These are phyloP conservation scores for Ceratocystis lukuohia DNA, from an alignment of 2,329 filamentous ascomycete genomes.

Conservation along the genomic window DNA sequence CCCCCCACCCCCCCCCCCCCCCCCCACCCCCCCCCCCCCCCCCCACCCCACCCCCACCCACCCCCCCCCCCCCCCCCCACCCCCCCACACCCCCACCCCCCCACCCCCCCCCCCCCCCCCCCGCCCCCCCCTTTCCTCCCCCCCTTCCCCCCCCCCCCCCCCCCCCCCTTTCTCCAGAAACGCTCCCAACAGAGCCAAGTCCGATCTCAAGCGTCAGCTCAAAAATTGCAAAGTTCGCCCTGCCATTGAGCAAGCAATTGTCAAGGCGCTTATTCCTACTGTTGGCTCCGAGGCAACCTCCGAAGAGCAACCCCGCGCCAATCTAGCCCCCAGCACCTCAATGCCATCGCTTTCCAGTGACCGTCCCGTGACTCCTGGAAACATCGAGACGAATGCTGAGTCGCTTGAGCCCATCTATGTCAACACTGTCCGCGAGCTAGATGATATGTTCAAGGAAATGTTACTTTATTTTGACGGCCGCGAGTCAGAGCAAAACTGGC, in stretches of 20 bases:
- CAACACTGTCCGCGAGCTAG: constrained; percentile 74
- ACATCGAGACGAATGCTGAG: constrained; percentile 52
- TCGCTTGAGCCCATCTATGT: constrained; percentile 69
- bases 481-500: constrained; percentile 85
- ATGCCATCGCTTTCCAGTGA: constrained; percentile 32
- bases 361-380: constrained; percentile 43
- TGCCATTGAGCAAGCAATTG: constrained; percentile 70
- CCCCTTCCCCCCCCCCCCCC: too few relatives aligned
- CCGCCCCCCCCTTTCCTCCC: too few relatives aligned
- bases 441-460: constrained; percentile 77
- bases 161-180: constrained; percentile 34
- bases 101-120: too few relatives aligned
- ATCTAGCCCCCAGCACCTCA: constrained; percentile 32
- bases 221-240: constrained; percentile 74
- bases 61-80: too few relatives aligned
- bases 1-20: too few relatives aligned
- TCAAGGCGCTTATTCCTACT: constrained; percentile 54
- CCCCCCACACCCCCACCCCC: too few relatives aligned
- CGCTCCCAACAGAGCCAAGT: constrained; percentile 71
- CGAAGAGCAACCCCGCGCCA: constrained; percentile 26
- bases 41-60: too few relatives aligned
- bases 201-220: constrained; percentile 76
- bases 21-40: too few relatives aligned
- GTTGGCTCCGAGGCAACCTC: constrained; percentile 30
- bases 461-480: constrained; percentile 67